Evolutionary conservation across 2,329 filamentous ascomycete species (phyloP), one percentile per base, ranked within the genome.

Genomic region (Hansfordia pulvinata): DNA sequence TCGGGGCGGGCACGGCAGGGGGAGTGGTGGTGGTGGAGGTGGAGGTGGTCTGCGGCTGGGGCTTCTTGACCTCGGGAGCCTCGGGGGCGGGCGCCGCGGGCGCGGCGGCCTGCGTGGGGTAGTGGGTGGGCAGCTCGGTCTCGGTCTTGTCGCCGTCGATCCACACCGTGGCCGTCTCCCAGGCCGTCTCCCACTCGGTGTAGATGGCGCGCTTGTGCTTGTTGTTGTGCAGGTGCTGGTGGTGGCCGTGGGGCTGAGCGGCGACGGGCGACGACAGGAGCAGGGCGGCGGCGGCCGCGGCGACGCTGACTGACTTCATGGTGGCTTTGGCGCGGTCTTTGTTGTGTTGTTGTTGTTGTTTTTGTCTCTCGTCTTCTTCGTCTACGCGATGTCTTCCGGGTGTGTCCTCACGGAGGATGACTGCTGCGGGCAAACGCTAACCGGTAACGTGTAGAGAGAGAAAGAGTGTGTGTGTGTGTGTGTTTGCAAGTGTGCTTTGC

Each of bases 151-250:
- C 58, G 19, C 53, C 50, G 37, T 68, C 64, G 29, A 69, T 43
- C 31, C 63, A 60, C 33, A 70, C 58, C 3, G 54, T 57, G 38
- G 63, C 56, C 6, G 59, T 65, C 37, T 67, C 61, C 53, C 60
- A 67, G 40, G 59, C 58, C 6, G 52, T 57, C 11, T 49, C 52
- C 47, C 49, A 54, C 23, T 52, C 46, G 21, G 60, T 64, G 36
- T 64, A 54, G 10, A 65, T 31, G 12, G 44, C 56, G 26, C 57
- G 54, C 46, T 60, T 60, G 18, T 34, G 50, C 35, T 49, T 49
- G 32, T 37, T 40, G 25, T 37, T 34, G 30, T 47, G 42, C 26
- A 34, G 43, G 33, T 56, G 53, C 33, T 49, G 48, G 36, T 54
- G 46, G 32, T 54, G 53, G 31, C 52, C 51, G 21, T 47, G 58